Base-by-base conservation (phyloP, 2,329 filamentous ascomycete species). In the Phialocephala sp. region DNA sequence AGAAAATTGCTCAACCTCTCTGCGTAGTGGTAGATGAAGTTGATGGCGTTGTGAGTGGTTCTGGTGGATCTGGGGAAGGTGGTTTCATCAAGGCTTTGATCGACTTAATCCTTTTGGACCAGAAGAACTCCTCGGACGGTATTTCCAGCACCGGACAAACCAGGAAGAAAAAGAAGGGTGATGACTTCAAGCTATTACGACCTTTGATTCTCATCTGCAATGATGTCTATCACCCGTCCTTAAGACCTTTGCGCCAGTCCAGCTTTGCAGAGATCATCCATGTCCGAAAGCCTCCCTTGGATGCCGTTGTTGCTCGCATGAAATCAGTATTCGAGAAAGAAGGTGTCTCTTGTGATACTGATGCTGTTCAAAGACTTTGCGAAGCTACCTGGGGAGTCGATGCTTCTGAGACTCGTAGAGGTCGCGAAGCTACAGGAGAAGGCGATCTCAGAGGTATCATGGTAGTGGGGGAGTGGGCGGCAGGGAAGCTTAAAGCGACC, bases 21-120 rank as follows among this genome's bases (percentile, higher is more conserved):
- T 99, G 95, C 72, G 91, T 99, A 4, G 85, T 99, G 1, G 93
- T 99, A 0, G 95, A 99, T 74, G 95, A 99, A 79, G 95, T 98
- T 0, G 95, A 99, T 75, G 95, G 95, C 47, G 95, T 96, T 0
- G 93, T 97, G 2, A 85, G 91, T 24, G 93, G 94, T 12, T 89
- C 90, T 59, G 89, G 91, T 5, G 85, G 82, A 27, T 88, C 89
- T 35, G 91, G 93, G 43, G 95, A 99, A 76, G 94, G 94, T 60
- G 95, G 95, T 0, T 99, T 99, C 71, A 89, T 99, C 78, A 97
- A 93, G 76, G 95, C 95, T 1, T 80, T 99, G 66, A 94, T 99
- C 68, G 95, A 99, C 72, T 84, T 99, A 4, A 89, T 98, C 55
- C 82, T 91, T 56, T 82, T 92, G 12, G 95, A 98, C 73, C 92